Conservation (phyloP, 2,329 filamentous ascomycete species). For the Curvularia sp. region DNA sequence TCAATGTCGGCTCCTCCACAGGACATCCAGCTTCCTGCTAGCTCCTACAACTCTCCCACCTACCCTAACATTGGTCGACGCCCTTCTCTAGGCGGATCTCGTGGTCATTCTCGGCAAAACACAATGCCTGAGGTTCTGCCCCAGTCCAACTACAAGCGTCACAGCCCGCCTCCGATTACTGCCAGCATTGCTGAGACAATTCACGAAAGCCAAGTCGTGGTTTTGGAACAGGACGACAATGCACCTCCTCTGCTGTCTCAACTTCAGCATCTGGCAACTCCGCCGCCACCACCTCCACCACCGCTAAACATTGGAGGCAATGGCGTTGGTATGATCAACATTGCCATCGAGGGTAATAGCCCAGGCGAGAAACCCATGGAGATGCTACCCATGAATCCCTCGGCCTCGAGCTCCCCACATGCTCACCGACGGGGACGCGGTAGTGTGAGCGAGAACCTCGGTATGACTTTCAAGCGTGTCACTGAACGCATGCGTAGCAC, state of each 20-base stretch:
- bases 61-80: constrained; percentile 41
- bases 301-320: constrained; percentile 33
- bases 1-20: constrained; percentile 60
- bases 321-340: constrained; percentile 54
- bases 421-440: constrained; percentile 62
- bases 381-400: constrained; percentile 32
- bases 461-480: constrained; percentile 57
- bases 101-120: constrained; percentile 53
- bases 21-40: constrained; percentile 40
- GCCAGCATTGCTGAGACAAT: constrained; percentile 64
- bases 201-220: constrained; percentile 53
- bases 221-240: constrained; percentile 52
- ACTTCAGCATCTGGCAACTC: constrained; percentile 65
- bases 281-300: constrained; percentile 55
- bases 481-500: constrained; percentile 67
- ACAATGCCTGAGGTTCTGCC: constrained; percentile 51
- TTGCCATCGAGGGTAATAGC: constrained; percentile 55
- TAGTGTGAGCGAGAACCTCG: constrained; percentile 65
- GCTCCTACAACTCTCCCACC: constrained; percentile 36
- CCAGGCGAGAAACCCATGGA: constrained; percentile 36
- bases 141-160: constrained; percentile 48
- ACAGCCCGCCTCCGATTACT: constrained; percentile 53
- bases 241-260: constrained; percentile 64
- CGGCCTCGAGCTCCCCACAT: constrained; percentile 47
- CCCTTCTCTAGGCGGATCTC: constrained; percentile 47